Evolutionary conservation across 176 grass and related monocot genomes (phyloP).

Genomic region (Elymus sibiricus): DNA sequence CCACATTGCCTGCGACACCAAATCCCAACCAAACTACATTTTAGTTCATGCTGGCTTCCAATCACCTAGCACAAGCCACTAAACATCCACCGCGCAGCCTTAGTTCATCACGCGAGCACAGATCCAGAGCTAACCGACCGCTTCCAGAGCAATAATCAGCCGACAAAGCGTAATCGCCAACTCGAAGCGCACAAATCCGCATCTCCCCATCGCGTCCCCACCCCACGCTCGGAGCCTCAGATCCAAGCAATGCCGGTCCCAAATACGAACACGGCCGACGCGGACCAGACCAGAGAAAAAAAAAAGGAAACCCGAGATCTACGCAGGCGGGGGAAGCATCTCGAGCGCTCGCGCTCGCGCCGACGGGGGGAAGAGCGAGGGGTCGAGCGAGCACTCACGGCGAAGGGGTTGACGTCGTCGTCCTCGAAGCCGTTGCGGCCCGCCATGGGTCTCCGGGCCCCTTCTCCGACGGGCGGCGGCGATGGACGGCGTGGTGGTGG

Average conservation of each 20-base stretch:
- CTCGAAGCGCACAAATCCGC: constrained; percentile 8
- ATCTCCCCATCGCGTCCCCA: background rate
- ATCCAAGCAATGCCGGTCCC: constrained; percentile 21
- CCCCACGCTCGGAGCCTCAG: background rate
- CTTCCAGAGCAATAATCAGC: background rate
- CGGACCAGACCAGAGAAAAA: background rate
- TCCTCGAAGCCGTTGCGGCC: constrained; percentile 88
- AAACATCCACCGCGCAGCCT: background rate
- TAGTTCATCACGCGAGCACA: background rate
- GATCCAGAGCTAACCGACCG: constrained; percentile 18
- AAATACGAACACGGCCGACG: background rate
- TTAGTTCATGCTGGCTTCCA: background rate
- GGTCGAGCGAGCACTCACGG: constrained; percentile 45
- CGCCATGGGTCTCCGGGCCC: constrained; percentile 45
- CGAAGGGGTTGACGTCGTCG: constrained; percentile 92
- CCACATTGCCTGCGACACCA: background rate
- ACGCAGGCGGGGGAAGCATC: background rate
- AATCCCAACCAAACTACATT: background rate
- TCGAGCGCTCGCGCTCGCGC: background rate
- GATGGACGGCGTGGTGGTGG: background rate
- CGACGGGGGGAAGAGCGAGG: background rate
- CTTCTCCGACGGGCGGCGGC: constrained; percentile 22
- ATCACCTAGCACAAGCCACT: background rate
- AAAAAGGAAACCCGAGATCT: constrained; percentile 27
- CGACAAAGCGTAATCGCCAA: background rate